Base-by-base conservation (phyloP, 176 grass and related monocot genomes). In the Lolium multiflorum region DNA sequence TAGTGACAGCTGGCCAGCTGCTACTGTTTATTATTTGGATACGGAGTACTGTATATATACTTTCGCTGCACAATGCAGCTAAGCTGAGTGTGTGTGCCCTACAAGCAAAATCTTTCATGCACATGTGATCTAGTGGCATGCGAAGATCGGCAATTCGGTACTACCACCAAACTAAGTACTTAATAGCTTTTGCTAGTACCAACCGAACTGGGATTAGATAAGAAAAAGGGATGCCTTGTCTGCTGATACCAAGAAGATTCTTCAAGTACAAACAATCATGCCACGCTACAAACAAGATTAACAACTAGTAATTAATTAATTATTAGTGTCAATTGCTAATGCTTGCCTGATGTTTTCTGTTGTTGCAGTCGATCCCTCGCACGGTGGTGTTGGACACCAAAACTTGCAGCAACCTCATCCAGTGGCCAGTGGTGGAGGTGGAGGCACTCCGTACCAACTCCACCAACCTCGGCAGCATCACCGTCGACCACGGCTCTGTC, bases 361-460 rank as follows among this genome's bases (percentile, higher is more conserved):
- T 44, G 65, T 68, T 73, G 59, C 95, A 98, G 95, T 82, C 72
- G 1, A 61, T 94, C 47, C 96, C 96, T 31, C 86, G 96, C 5
- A 98, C 89, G 4, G 96, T 98, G 31, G 83, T 92, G 15, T 90
- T 98, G n/a, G 96, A 98, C 75, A 71, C 83, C 17, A 96, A 96
- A 81, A 96, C 96, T 1, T 73, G 83, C 39, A 87, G 69, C 84
- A 92, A 98, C 89, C 88, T 98, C 13, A 79, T 98, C 11, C 96
- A 98, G 46, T 98, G 96, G 96, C 96, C 96, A 4, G 96, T 98
- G 0, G 83, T 90, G 54, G 95, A 98, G 63, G 78, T 93, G 13
- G 93, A 96, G 37, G 87, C 79, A 17, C 82, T 98, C 24, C 88
- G 96, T 26, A 76, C 39, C 9, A 94, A 90, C 74, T 83, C 91